Evolutionary conservation across 2,329 filamentous ascomycete genomes (phyloP), one percentile per base, ranked within the genome.

Genomic region (Exophiala mesophila): DNA sequence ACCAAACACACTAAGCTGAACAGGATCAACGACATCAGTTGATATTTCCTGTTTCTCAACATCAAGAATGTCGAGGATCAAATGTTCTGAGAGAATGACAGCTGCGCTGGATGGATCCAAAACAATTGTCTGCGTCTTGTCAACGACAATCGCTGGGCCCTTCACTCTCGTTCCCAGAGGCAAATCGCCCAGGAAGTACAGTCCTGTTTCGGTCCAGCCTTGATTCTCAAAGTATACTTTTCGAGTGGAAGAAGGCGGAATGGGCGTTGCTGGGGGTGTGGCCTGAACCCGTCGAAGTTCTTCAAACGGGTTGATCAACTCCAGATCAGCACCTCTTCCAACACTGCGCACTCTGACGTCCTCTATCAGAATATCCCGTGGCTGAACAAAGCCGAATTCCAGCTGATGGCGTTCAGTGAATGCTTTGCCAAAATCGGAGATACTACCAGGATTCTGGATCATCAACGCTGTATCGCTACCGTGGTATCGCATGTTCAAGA

Each of bases 321-420:
- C 24, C 8, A n/a, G 8, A 28, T 28, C n/a, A 8, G 8, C 8
- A n/a, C 24, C n/a, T 28, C n/a, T 28, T 8, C 24, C 79, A 82
- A 21, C 80, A 77, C 2, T 85, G 85, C 89, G 77, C 3, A 89
- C 86, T 37, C 89, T 80, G 3, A 95, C 84, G 59, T 95, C 89
- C 47, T 95, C 89, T 2, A 95, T 76, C 24, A 95, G 85, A 37
- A 95, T 84, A 41, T 94, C 83, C 36, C 88, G 74, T 40, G 94
- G 86, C 3, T 92, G 69, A 1, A 86, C 92, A 59, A 96, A 96
- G 0, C 88, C 88, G 59, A 96, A 96, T 57, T 96, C 89, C 56
- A 90, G 86, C 35, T 86, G 82, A 60, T 96, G 89, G 52, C 94
- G 85, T 55, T 81, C 79, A 28, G 90, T 72, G 59, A 96, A 96